Conservation (phyloP, 164 flowering plant genomes). For the Umbilicus rupestris region DNA sequence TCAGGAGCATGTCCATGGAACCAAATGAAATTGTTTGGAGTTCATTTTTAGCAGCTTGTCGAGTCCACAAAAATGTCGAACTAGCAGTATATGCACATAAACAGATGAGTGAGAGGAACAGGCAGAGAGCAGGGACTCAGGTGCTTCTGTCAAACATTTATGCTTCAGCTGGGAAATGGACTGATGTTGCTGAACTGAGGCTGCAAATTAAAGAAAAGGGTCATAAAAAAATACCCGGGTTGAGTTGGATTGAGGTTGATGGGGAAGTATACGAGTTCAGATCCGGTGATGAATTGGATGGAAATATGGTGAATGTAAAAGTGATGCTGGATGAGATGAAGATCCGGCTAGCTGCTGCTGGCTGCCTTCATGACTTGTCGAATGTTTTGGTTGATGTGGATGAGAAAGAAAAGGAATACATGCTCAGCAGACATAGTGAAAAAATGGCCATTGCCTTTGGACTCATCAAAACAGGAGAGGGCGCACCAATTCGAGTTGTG, state of each 20-base stretch:
- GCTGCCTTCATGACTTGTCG: constrained; percentile 53
- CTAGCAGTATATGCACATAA: constrained; percentile 43
- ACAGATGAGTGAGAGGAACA: constrained; percentile 42
- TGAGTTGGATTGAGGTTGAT: constrained; percentile 49
- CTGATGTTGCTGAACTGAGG: constrained; percentile 43
- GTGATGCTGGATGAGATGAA: constrained; percentile 48
- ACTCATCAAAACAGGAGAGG: constrained; percentile 37
- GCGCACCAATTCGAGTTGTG: constrained; percentile 46
- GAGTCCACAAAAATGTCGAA: constrained; percentile 24
- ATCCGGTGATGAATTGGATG: constrained; percentile 49
- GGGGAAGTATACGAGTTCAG: constrained; percentile 45
- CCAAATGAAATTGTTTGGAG: constrained; percentile 56
- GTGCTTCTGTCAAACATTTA: constrained; percentile 50
- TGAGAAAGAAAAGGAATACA: constrained; percentile 55
- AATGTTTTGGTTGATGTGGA: constrained; percentile 48
- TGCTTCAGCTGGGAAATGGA: constrained; percentile 63
- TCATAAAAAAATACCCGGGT: constrained; percentile 47
- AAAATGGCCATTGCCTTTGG: constrained; percentile 73
- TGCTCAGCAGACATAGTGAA: constrained; percentile 54
- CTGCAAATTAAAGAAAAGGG: constrained; percentile 35
- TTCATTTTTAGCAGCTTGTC: constrained; percentile 50
- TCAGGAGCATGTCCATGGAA: constrained; percentile 35
- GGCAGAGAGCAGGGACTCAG: constrained; percentile 56
- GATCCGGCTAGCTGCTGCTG: constrained; percentile 72
- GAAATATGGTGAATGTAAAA: constrained; percentile 17